phyloP scores from a whole-genome alignment of 176 grass and related monocot genomes.

The Triticum timopheevii region DNA sequence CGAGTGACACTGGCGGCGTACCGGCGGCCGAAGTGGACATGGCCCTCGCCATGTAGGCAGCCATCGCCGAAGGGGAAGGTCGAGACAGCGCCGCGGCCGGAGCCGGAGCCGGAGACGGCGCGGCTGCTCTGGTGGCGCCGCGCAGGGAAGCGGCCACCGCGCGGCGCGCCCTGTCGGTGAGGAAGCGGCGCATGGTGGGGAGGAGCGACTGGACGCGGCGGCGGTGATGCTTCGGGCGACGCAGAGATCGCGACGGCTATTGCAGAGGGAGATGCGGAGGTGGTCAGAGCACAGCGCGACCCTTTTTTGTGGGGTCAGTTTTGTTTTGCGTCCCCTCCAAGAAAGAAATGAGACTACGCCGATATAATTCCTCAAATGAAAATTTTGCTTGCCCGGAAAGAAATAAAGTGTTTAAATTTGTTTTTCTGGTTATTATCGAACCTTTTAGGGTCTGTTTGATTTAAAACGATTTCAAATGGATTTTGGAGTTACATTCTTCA shows the following conservation, averaged over 20 bases:
- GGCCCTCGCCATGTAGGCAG: conserved; percentile 37
- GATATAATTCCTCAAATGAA: neutral
- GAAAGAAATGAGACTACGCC: conserved; percentile 19
- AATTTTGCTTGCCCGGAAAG: conserved; percentile 24
- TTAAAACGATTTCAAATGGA: too few relatives aligned
- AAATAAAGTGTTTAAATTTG: neutral
- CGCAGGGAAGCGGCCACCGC: conserved; percentile 38
- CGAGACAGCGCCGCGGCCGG: neutral
- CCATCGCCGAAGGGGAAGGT: conserved; percentile 34
- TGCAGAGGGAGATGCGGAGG: neutral
- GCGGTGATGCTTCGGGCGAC: neutral
- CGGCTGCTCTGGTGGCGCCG: conserved; percentile 40
- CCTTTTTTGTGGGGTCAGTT: neutral
- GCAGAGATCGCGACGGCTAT: conserved; percentile 16
- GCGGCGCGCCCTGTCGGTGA: conserved; percentile 52
- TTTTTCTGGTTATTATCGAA: neutral
- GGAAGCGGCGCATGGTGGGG: conserved; percentile 60
- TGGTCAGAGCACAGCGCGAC: neutral
- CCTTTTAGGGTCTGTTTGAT: neutral
- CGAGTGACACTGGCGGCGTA: conserved; percentile 43
- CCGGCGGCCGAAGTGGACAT: conserved; percentile 40
- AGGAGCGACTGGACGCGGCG: neutral
- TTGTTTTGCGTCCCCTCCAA: conserved; percentile 35
- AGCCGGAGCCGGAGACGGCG: conserved; percentile 3
- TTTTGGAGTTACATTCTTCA: too few relatives aligned